Conservation (phyloP, 352 stramenopile genomes). For the Phytophthora crassamura region DNA sequence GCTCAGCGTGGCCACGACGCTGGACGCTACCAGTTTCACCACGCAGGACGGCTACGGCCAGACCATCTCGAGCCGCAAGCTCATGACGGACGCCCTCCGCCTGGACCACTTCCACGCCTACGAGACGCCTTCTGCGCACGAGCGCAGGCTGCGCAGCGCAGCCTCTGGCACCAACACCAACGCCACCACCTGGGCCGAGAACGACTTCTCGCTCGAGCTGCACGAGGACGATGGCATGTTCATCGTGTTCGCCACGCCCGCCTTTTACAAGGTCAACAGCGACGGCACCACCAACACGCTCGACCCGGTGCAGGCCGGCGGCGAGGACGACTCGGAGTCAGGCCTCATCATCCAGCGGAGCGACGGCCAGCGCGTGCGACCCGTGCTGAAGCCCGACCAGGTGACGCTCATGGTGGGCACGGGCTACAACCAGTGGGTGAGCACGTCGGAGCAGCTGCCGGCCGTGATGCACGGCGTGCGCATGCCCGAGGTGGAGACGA, state of each 20-base stretch:
- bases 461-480: slow-evolving; percentile 68
- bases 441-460: slow-evolving; percentile 48
- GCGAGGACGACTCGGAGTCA: slow-evolving; percentile 41
- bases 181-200: slow-evolving; percentile 6
- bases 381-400: slow-evolving; percentile 57
- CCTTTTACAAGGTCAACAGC: slow-evolving; percentile 57
- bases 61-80: slow-evolving; percentile 47
- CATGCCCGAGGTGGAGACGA: slow-evolving; percentile 48
- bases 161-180: slow-evolving; percentile 2
- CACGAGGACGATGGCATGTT: slow-evolving; percentile 71
- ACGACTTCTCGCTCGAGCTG: slow-evolving; percentile 57
- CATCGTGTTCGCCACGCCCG: slow-evolving; percentile 59
- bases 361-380: slow-evolving; percentile 51
- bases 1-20: slow-evolving; percentile 43
- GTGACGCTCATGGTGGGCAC: slow-evolving; percentile 70
- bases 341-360: slow-evolving; percentile 62
- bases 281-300: slow-evolving; percentile 33
- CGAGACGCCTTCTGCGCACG: slow-evolving; percentile 33
- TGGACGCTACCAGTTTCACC: slow-evolving; percentile 53
- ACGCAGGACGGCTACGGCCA: slow-evolving; percentile 49
- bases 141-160: slow-evolving; percentile 23
- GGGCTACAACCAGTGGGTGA: slow-evolving; percentile 61
- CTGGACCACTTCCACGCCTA: slow-evolving; percentile 76
- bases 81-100: slow-evolving; percentile 61
- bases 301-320: slow-evolving; percentile 33